A percentile compares a stretch with the other conserved stretches of the same genome.
These are phyloP conservation scores for Globisporangium uncinulatum DNA, from an alignment of 352 stramenopile genomes.

Conservation along the genomic window DNA sequence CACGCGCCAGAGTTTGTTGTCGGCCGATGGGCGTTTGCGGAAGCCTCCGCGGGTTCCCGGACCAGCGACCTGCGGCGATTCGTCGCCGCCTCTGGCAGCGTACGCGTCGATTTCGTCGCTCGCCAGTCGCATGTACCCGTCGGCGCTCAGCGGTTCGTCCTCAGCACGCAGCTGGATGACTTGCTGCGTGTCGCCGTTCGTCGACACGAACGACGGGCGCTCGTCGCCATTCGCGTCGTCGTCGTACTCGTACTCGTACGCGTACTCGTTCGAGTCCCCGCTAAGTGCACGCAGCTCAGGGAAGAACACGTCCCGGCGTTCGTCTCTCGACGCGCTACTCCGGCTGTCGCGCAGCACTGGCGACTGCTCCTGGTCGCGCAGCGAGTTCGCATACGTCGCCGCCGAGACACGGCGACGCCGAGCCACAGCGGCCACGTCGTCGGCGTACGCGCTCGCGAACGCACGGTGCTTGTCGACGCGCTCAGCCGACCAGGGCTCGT, in stretches of 20 bases:
- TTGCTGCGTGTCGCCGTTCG: slow-evolving; percentile 29
- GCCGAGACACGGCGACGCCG: slow-evolving; percentile 16
- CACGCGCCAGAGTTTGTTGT: slow-evolving; percentile 50
- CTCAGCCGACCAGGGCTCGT: slow-evolving; percentile 36
- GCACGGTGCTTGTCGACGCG: slow-evolving; percentile 29
- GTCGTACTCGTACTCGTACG: slow-evolving; percentile 3
- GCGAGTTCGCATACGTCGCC: slow-evolving; percentile 9
- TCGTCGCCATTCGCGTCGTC: slow-evolving; percentile 13
- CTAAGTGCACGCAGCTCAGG: background rate
- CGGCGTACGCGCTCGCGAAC: slow-evolving; percentile 41
- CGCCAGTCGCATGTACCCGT: slow-evolving; percentile 76
- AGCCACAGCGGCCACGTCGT: slow-evolving; percentile 32
- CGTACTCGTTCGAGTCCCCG: background rate
- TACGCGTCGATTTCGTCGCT: slow-evolving; percentile 44
- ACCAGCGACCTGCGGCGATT: background rate
- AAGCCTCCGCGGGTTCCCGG: background rate
- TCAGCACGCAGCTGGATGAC: slow-evolving; percentile 4
- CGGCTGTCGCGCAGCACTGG: slow-evolving; percentile 1
- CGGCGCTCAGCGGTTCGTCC: slow-evolving; percentile 44
- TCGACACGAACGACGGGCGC: slow-evolving; percentile 73
- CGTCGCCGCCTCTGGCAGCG: background rate
- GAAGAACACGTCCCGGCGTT: slow-evolving; percentile 8
- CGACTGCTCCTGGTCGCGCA: slow-evolving; percentile 6
- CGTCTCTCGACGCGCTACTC: slow-evolving; percentile 5
- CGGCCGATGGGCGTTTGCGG: slow-evolving; percentile 6